These are phyloP conservation scores for Populus hybrid DNA, from an alignment of 441 rosid genomes.

Conservation along the genomic window DNA sequence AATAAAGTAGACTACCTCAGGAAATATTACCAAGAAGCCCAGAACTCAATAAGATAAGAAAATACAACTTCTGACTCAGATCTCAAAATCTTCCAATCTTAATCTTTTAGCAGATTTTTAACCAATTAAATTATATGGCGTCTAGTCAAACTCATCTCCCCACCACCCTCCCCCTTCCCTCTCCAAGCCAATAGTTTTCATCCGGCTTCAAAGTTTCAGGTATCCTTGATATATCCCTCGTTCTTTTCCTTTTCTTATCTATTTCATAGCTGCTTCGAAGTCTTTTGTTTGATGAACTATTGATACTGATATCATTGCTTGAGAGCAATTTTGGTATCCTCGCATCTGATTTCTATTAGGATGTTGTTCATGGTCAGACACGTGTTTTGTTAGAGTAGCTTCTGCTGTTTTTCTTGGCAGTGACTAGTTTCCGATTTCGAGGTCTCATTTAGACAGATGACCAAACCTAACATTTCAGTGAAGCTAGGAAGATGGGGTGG, in stretches of 20 bases:
- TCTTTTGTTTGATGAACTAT: not conserved
- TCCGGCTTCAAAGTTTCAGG: not conserved
- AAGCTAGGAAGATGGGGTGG: not conserved
- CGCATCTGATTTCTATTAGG: not conserved
- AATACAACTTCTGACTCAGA: conserved; percentile 5
- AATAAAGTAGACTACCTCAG: too few species aligned
- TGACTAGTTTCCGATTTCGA: not conserved
- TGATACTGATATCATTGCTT: not conserved
- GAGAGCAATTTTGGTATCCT: not conserved
- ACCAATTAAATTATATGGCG: not conserved
- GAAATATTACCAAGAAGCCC: not conserved
- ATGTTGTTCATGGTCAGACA: not conserved
- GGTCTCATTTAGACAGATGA: not conserved
- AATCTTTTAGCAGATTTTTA: not conserved
- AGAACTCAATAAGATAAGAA: not conserved
- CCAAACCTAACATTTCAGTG: not conserved
- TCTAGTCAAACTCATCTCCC: not conserved
- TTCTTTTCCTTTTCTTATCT: not conserved
- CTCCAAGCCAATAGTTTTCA: not conserved
- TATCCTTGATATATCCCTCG: not conserved
- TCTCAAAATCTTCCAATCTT: conserved; percentile 5
- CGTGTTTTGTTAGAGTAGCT: not conserved
- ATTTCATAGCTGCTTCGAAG: not conserved
- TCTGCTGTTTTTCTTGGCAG: not conserved
- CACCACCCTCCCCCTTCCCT: not conserved